Conservation (phyloP, 352 stramenopile species). For the Globisporangium spiculum region DNA sequence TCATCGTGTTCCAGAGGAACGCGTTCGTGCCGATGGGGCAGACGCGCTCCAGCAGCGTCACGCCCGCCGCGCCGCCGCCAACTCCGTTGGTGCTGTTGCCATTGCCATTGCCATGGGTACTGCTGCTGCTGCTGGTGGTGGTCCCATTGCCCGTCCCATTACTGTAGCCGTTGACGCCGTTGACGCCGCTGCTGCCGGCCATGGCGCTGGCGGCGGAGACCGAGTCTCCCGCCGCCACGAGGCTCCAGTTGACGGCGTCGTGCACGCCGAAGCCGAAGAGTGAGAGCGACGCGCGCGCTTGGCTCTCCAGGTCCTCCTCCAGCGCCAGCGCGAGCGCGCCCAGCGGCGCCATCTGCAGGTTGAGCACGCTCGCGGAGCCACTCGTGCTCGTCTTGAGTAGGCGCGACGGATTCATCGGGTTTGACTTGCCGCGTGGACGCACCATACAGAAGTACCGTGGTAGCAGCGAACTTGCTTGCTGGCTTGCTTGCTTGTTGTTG, state of each 20-base stretch:
- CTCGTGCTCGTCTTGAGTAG: constrained; percentile 18
- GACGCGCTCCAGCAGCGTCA: constrained; percentile 55
- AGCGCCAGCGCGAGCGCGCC: constrained; percentile 25
- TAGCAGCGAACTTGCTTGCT: background rate
- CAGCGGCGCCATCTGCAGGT: constrained; percentile 38
- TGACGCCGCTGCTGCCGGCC: background rate
- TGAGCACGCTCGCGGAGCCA: constrained; percentile 21
- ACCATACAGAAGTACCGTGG: constrained; percentile 14
- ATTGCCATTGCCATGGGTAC: constrained; percentile 1
- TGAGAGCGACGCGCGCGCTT: constrained; percentile 57
- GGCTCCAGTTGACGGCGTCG: constrained; percentile 62
- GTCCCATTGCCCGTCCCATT: constrained; percentile 2
- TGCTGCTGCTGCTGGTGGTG: background rate
- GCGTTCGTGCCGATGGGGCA: constrained; percentile 59
- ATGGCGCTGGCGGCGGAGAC: background rate
- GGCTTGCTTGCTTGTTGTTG: background rate
- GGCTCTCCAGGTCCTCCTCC: constrained; percentile 58
- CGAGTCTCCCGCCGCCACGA: constrained; percentile 27
- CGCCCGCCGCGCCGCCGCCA: constrained; percentile 21
- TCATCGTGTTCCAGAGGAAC: constrained; percentile 65
- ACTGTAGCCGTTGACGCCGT: background rate
- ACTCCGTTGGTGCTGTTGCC: constrained; percentile 11
- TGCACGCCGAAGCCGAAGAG: constrained; percentile 70
- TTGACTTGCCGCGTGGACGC: constrained; percentile 39
- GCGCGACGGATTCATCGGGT: constrained; percentile 17